Conservation (phyloP, 345 rosid species). For the Gossypium bickii region DNA sequence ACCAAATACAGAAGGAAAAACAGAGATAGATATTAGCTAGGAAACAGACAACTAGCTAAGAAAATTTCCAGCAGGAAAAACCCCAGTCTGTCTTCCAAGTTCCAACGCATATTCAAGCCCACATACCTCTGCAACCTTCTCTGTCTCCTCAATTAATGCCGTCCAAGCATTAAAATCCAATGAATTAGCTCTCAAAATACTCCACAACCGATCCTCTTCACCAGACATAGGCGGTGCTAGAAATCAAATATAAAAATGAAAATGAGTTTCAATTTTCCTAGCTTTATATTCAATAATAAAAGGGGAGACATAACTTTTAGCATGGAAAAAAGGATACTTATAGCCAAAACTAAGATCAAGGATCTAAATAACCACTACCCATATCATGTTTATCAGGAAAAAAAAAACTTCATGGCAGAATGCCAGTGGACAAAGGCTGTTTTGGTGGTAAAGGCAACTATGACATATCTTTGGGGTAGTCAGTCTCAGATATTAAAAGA, state of each 20-base stretch:
- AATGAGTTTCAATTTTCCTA: not conserved
- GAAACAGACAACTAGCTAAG: not conserved
- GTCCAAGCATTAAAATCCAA: slow-evolving; percentile 87
- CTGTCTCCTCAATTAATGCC: slow-evolving; percentile 81
- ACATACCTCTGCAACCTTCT: slow-evolving; percentile 84
- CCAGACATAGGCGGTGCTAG: slow-evolving; percentile 48
- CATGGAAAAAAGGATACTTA: not conserved
- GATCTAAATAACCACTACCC: not conserved
- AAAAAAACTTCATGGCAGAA: not conserved
- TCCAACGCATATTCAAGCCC: not conserved
- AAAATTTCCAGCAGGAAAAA: not conserved
- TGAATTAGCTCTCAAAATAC: slow-evolving; percentile 66
- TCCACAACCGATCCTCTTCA: slow-evolving; percentile 91
- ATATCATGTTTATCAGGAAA: not conserved
- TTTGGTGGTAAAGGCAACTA: not conserved
- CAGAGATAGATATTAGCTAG: not conserved
- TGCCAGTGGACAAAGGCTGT: not conserved
- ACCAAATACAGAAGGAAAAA: not conserved
- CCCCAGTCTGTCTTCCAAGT: not conserved
- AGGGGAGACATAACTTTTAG: not conserved
- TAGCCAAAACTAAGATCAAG: not conserved
- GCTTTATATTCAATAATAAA: not conserved
- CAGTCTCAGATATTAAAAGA: no score
- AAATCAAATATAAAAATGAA: slow-evolving; percentile 11
- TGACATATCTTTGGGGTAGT: no score